Evolutionary conservation across 441 rosid species (phyloP).

Genomic region (Adansonia madagascariensis): DNA sequence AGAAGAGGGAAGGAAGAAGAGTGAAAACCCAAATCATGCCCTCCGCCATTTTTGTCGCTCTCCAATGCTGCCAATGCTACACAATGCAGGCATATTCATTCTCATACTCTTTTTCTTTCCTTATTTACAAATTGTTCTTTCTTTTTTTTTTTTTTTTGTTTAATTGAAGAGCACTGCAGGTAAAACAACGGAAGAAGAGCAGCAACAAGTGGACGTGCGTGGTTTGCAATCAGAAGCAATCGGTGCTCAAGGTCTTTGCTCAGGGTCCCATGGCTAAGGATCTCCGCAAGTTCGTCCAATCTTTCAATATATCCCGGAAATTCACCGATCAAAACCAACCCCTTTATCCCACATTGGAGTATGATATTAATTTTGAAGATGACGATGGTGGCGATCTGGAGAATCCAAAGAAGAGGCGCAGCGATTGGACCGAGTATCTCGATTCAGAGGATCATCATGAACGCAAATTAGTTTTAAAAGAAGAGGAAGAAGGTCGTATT

Average conservation of each 20-base stretch:
- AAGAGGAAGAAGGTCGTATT: neutral
- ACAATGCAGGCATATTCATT: slow-evolving; percentile 69
- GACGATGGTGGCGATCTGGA: neutral
- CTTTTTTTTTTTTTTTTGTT: neutral
- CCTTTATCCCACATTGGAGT: neutral
- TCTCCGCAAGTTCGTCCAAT: slow-evolving; percentile 71
- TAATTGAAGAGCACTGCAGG: slow-evolving; percentile 40
- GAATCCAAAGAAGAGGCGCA: slow-evolving; percentile 41
- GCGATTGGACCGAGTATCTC: slow-evolving; percentile 71
- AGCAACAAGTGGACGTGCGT: slow-evolving; percentile 81
- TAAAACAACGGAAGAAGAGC: slow-evolving; percentile 82
- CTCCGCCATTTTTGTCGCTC: slow-evolving; percentile 55
- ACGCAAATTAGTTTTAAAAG: slow-evolving; percentile 4
- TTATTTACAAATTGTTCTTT: no score
- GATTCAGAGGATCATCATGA: slow-evolving; percentile 32
- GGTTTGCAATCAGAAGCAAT: slow-evolving; percentile 83
- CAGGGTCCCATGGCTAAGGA: slow-evolving; percentile 68
- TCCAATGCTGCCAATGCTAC: slow-evolving; percentile 79
- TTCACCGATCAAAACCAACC: slow-evolving; percentile 30
- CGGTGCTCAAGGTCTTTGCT: slow-evolving; percentile 63
- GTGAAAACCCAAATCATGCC: slow-evolving; percentile 34
- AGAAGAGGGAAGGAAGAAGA: slow-evolving; percentile 2
- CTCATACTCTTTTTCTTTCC: slow-evolving; percentile 13
- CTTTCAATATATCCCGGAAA: slow-evolving; percentile 73
- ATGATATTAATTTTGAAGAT: slow-evolving; percentile 7